Evolutionary conservation across 495 filamentous ascomycete species (phyloP).

Genomic region (Xylaria sp.): DNA sequence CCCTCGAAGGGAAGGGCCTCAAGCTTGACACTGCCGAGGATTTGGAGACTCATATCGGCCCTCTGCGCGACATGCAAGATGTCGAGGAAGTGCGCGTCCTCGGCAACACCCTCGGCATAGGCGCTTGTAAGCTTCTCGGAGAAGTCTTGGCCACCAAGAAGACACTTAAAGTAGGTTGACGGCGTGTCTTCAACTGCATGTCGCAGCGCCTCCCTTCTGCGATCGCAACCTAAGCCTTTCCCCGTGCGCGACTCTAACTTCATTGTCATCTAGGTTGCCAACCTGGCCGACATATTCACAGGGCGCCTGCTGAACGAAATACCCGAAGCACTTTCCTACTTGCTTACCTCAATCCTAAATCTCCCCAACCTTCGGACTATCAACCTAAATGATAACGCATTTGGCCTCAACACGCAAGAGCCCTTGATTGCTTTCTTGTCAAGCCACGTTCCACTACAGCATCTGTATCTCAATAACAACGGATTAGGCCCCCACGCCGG

Average conservation of each 20-base stretch:
- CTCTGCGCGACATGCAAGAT: conserved; percentile 71
- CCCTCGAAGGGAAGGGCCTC: conserved; percentile 86
- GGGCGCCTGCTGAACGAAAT: conserved; percentile 93
- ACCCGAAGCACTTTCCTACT: conserved; percentile 81
- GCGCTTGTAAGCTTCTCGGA: conserved; percentile 82
- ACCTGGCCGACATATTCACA: conserved; percentile 97
- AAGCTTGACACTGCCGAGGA: conserved; percentile 89
- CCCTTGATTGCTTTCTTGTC: conserved; percentile 86
- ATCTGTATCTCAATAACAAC: conserved; percentile 97
- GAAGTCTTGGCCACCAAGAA: conserved; percentile 80
- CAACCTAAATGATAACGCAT: conserved; percentile 97
- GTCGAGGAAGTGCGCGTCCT: conserved; percentile 83
- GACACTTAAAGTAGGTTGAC: conserved; percentile 66
- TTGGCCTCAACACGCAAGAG: conserved; percentile 88
- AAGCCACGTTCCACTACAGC: conserved; percentile 82
- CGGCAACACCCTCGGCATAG: conserved; percentile 91
- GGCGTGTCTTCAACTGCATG: background rate
- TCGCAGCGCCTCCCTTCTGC: background rate
- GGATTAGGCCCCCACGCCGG: conserved; percentile 93
- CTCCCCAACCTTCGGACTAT: conserved; percentile 85
- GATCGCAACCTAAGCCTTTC: background rate
- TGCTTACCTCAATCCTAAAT: conserved; percentile 84
- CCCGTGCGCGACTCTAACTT: conserved; percentile 50
- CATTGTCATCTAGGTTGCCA: conserved; percentile 65
- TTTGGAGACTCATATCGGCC: conserved; percentile 82